A percentile compares a stretch with the other conserved stretches of the same genome.
These are phyloP conservation scores for Tylopilus sp. DNA, from an alignment of 1,284 basidiomycete genomes.

Conservation along the genomic window DNA sequence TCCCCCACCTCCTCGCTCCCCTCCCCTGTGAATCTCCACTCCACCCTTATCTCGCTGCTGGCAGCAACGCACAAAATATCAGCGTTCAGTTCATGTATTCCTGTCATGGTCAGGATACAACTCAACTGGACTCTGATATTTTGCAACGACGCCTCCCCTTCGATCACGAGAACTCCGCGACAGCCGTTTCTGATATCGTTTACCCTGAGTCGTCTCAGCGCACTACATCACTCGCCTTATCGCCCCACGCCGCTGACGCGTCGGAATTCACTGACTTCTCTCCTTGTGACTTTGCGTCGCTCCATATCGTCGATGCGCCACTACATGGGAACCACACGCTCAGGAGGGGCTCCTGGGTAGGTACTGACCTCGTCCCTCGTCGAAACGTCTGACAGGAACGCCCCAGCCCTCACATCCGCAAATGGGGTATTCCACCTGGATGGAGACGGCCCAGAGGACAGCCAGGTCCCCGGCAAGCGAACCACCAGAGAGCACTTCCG, in stretches of 20 bases:
- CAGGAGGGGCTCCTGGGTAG: constrained; percentile 29
- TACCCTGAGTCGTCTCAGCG: constrained; percentile 35
- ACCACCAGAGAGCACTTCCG: constrained; percentile 32
- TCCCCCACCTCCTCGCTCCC: constrained; percentile 20
- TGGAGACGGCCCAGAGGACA: constrained; percentile 10
- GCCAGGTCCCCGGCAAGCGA: constrained; percentile 31
- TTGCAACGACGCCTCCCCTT: constrained; percentile 16
- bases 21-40: constrained; percentile 15
- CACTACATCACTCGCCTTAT: constrained; percentile 25
- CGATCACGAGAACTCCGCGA: constrained; percentile 6
- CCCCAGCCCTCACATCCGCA: constrained; percentile 24
- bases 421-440: constrained; percentile 16
- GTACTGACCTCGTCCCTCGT: constrained; percentile 3
- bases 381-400: constrained; percentile 17
- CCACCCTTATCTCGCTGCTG: constrained; percentile 19
- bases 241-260: constrained; percentile 16
- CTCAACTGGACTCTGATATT: constrained; percentile 31
- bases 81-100: constrained; percentile 32
- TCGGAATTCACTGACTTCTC: constrained; percentile 11
- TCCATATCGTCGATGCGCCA: constrained; percentile 16
- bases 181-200: constrained; percentile 3
- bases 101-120: constrained; percentile 21
- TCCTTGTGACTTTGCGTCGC: constrained; percentile 12
- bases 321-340: constrained; percentile 11
- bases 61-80: constrained; percentile 26